Conservation (phyloP, 1,284 basidiomycete genomes). For the Ustilago tritici region DNA sequence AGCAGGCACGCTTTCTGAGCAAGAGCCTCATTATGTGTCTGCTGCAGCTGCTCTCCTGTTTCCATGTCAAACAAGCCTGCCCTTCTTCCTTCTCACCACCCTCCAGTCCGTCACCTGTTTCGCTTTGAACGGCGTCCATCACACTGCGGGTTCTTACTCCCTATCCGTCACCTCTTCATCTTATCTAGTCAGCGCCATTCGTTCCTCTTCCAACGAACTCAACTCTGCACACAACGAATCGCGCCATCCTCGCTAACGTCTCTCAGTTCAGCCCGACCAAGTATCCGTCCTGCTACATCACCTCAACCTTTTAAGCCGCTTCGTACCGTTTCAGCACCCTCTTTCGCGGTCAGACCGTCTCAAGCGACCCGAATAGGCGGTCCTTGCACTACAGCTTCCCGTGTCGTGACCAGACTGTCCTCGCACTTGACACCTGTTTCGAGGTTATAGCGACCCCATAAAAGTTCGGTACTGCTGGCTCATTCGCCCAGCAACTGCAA, state of each 20-base stretch:
- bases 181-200: not conserved
- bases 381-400: not conserved
- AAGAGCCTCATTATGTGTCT: not conserved
- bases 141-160: not conserved
- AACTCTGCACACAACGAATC: not conserved
- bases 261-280: not conserved
- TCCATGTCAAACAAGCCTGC: not conserved
- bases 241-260: not conserved
- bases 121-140: not conserved
- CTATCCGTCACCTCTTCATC: conserved; percentile 1
- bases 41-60: not conserved
- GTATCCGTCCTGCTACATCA: not conserved
- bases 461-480: not conserved
- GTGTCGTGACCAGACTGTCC: not conserved
- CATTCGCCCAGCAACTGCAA: not conserved
- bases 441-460: not conserved
- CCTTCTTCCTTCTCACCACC: not conserved
- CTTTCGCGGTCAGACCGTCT: not conserved
- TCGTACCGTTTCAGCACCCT: not conserved
- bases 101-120: not conserved
- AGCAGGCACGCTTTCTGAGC: not conserved
- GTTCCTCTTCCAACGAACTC: not conserved
- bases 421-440: not conserved
- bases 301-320: not conserved
- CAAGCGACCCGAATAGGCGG: not conserved